phyloP scores from a whole-genome alignment of 2,329 filamentous ascomycete genomes.

The Macrophomina tecta region DNA sequence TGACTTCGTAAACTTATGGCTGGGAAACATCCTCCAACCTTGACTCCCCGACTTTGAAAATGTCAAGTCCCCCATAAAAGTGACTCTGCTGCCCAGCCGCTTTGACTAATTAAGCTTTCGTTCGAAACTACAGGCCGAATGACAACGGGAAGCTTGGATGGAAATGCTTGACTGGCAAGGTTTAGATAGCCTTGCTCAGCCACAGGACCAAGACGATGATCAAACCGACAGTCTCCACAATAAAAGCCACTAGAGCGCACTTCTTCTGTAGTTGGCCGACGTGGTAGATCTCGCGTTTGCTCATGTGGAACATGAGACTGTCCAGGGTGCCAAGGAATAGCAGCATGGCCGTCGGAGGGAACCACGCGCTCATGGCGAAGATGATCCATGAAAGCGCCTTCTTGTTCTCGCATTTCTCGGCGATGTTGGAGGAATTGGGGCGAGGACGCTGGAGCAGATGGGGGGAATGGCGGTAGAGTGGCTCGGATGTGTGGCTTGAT shows the following conservation, averaged over 20 bases:
- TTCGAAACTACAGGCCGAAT: too few species aligned
- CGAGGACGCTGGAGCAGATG: background rate
- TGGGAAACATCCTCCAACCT: background rate
- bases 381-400: conserved; percentile 12
- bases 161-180: background rate
- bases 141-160: background rate
- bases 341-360: conserved; percentile 10
- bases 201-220: conserved; percentile 11
- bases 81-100: background rate
- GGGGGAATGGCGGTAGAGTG: background rate
- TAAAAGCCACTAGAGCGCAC: background rate
- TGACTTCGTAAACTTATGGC: background rate
- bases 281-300: background rate
- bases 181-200: conserved; percentile 20
- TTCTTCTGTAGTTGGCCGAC: conserved; percentile 20
- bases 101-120: background rate
- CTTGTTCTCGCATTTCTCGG: background rate
- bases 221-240: background rate
- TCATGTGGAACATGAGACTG: conserved; percentile 21
- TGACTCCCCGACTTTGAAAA: background rate
- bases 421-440: background rate
- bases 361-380: conserved; percentile 14
- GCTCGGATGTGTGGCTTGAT: background rate
- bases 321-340: conserved; percentile 14
- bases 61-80: background rate